Evolutionary conservation across 2,329 filamentous ascomycete species (phyloP), one percentile per base, ranked within the genome.

Genomic region (Claviceps arundinis): DNA sequence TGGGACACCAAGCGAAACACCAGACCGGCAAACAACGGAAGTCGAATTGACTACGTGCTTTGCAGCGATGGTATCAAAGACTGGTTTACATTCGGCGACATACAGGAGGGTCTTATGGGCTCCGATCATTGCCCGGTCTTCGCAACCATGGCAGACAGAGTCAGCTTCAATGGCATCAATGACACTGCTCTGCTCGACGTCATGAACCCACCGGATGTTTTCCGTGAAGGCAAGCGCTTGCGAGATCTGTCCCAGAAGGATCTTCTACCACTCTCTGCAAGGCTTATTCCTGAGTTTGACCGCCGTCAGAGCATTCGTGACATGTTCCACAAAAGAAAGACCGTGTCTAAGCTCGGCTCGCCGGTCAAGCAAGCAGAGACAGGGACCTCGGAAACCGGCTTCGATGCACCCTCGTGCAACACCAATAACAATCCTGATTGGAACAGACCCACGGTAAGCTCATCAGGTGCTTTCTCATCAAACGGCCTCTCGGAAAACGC

Each of bases 101-200:
- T 97, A 37, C 93, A 97, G 64, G 89, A 95, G 67, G 90, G 90
- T 0, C 71, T 97, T 22, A 85, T 95, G 77, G 93, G 93, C 0
- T 97, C 91, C 1, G 93, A 98, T 63, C 93, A 98, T 66, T 98
- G 93, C 60, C 93, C 93, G 0, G 91, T 97, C 1, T 97, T 85
- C 65, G 89, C 84, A 1, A 75, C 78, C 2, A 73, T 94, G 24
- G 80, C 82, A 17, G 80, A 90, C 38, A 71, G 62, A 2, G 78
- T 95, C 2, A 60, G 62, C 0, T 58, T 77, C 5, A 66, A 74
- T 14, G 76, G 71, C 1, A 11, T 34, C 30, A 60, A 70, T 45
- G 66, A 78, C 46, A 64, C 76, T 2, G 65, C 82, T 58, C 70
- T 89, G 2, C 66, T 74, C 30, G 89, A 96, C 61, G 65, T 93